A percentile compares a stretch with the other conserved stretches of the same genome.
These are phyloP conservation scores for Xylariaceae sp. DNA, from an alignment of 2,329 filamentous ascomycete species.

Conservation along the genomic window DNA sequence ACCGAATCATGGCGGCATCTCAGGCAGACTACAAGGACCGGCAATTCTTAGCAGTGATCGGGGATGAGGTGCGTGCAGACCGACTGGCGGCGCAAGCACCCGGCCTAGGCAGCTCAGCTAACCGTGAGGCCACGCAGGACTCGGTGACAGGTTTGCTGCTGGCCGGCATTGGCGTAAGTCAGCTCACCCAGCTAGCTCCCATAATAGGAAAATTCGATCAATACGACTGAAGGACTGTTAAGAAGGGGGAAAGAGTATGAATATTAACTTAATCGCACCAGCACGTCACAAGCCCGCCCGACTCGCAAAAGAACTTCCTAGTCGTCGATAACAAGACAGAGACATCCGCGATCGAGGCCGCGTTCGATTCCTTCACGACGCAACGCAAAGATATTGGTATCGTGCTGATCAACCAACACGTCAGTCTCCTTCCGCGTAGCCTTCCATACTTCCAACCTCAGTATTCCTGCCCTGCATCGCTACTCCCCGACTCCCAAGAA, in stretches of 20 bases:
- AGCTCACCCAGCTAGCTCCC: background rate
- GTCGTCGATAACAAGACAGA: slow-evolving; percentile 96
- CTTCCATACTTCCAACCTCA: background rate
- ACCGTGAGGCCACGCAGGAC: slow-evolving; percentile 63
- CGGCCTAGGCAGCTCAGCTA: background rate
- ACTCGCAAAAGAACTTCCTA: slow-evolving; percentile 96
- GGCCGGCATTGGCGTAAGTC: slow-evolving; percentile 84
- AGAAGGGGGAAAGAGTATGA: background rate
- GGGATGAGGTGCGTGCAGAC: slow-evolving; percentile 75
- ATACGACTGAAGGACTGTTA: background rate
- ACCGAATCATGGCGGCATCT: slow-evolving; percentile 50
- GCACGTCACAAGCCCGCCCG: slow-evolving; percentile 90
- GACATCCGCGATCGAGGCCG: slow-evolving; percentile 81
- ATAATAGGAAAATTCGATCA: no score
- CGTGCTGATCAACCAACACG: slow-evolving; percentile 96
- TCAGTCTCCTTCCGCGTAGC: slow-evolving; percentile 50
- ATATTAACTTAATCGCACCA: slow-evolving; percentile 44
- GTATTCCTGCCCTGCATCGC: no score
- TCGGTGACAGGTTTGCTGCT: slow-evolving; percentile 95
- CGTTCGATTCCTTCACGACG: slow-evolving; percentile 87
- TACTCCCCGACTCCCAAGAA: no score
- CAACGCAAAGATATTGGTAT: slow-evolving; percentile 97
- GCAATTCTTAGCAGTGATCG: slow-evolving; percentile 96
- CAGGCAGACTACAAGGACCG: slow-evolving; percentile 77
- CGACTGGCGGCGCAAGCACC: background rate